Evolutionary conservation across 108 stramenopile species (phyloP).

Genomic region (Poteriospumella lacustris): DNA sequence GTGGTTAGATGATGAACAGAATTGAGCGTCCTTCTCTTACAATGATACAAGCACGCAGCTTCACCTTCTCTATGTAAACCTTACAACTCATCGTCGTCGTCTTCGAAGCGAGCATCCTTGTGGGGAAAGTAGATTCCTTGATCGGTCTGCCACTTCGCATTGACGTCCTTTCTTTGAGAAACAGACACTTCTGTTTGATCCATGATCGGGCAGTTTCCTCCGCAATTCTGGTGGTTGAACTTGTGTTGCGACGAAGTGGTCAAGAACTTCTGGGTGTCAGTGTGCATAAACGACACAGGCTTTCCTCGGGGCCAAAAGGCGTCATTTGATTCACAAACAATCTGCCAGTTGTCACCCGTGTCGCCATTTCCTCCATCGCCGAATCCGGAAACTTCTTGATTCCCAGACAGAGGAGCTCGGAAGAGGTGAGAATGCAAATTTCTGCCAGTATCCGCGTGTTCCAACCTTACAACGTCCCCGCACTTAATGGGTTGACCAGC

Average conservation of each 20-base stretch:
- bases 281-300: slow-evolving; percentile 22
- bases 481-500: slow-evolving; percentile 44
- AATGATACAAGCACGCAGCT: too few relatives aligned
- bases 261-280: slow-evolving; percentile 43
- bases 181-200: slow-evolving; percentile 43
- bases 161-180: not conserved
- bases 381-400: slow-evolving; percentile 47
- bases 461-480: slow-evolving; percentile 38
- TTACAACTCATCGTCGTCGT: not conserved
- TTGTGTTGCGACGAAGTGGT: not conserved
- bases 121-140: slow-evolving; percentile 10
- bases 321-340: slow-evolving; percentile 38
- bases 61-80: not conserved
- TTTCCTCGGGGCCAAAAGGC: not conserved
- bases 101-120: not conserved
- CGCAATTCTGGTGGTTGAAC: slow-evolving; percentile 43
- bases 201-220: slow-evolving; percentile 47
- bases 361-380: slow-evolving; percentile 49
- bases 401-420: slow-evolving; percentile 14
- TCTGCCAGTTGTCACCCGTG: slow-evolving; percentile 45
- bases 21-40: too few relatives aligned
- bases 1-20: not conserved
- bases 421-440: slow-evolving; percentile 51
- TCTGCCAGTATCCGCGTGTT: slow-evolving; percentile 43
- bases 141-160: not conserved